Percentiles rank a stretch among this genome's conserved stretches.
Evolutionary conservation across 2,329 filamentous ascomycete species (phyloP).

Genomic region (Dothidotthia symphoricarpi): DNA sequence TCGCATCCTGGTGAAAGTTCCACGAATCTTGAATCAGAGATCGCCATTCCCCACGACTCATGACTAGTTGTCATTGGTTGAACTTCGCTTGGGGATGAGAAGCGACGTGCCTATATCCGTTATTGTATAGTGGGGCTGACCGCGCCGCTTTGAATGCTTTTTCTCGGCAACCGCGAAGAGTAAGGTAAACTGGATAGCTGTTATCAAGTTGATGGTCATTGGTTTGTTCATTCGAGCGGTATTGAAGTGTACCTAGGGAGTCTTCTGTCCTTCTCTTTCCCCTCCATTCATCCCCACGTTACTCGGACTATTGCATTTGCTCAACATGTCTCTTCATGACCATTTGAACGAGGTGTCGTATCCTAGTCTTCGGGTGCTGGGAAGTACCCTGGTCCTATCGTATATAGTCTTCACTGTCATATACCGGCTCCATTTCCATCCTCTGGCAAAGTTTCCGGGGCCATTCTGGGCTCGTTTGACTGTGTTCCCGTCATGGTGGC

Average conservation of each 20-base stretch:
- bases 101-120: too few species aligned
- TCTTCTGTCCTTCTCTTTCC: neutral
- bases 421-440: conserved; percentile 22
- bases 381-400: conserved; percentile 4
- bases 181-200: neutral
- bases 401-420: conserved; percentile 13
- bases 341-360: neutral
- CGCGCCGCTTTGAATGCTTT: neutral
- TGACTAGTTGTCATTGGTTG: too few species aligned
- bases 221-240: neutral
- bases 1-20: too few species aligned
- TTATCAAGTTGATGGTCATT: neutral
- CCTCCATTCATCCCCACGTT: neutral
- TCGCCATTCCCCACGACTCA: too few species aligned
- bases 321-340: conserved; percentile 1
- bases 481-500: conserved; percentile 48
- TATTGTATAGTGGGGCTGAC: neutral
- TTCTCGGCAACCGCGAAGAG: neutral
- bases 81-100: too few species aligned
- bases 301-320: neutral
- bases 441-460: conserved; percentile 22
- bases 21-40: too few species aligned
- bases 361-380: neutral
- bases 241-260: neutral
- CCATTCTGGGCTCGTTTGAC: conserved; percentile 26